Evolutionary conservation across 805 yeast genomes (phyloP), one percentile per base, ranked within the genome.

Genomic region (Tetrapisispora nanseiensis): DNA sequence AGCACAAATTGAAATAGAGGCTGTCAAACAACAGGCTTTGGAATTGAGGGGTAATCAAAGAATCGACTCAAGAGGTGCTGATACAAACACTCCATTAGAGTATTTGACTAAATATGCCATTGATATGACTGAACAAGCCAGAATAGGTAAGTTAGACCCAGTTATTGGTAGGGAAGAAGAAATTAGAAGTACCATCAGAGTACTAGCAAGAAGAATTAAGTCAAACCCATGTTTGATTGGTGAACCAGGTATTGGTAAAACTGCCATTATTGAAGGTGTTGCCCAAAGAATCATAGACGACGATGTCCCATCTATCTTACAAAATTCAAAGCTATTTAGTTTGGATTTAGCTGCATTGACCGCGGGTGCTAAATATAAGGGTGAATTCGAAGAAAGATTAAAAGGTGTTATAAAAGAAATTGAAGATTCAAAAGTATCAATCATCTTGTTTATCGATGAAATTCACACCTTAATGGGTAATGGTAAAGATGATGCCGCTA

Each of bases 401-500:
- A 92, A 92, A 68, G 97, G 97, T 52, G 97, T 92, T 24, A 72
- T 92, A 60, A 86, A 80, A 60, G 98, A 92, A 57, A 85, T 92
- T 56, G 95, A 86, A 63, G 82, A 86, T 53, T 80, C 95, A 1
- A 80, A 81, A 55, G 82, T 78, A 38, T 74, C 87, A 76, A 86
- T 92, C 51, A 80, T 92, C 49, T 72, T 92, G 45, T 92, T 92
- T 69, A 85, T 92, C 55, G 98, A 92, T 68, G 98, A 92, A 67
- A 92, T 92, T 61, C 98, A 92, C 68, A 92, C 92, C 97, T 76
- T 92, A 52, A 92, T 92, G 98, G 98, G 98, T 55, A 95, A 92
- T 61, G 98, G 98, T 61, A 92, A 89, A 67, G 79, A 84, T 48
- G 98, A 92, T 63, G 95, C 95, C 33, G 98, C 98, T 32, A 92